Conservation (phyloP, 331 rosid genomes). For the Dryas integrifolia region DNA sequence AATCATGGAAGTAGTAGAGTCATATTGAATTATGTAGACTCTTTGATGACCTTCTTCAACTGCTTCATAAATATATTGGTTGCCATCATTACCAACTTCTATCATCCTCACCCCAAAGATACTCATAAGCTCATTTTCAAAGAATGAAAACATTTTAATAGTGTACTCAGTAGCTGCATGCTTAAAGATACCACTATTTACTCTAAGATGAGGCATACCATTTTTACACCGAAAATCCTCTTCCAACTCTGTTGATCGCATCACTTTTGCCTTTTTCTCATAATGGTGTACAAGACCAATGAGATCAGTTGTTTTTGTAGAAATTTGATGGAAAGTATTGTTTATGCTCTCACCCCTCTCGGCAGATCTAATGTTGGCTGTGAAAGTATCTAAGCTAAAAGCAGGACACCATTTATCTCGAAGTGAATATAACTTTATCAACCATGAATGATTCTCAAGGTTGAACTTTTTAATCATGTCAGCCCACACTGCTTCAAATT, state of each 20-base stretch:
- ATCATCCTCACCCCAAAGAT: constrained; percentile 16
- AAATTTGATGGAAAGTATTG: constrained; percentile 18
- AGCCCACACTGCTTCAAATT: constrained; percentile 17
- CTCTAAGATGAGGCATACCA: constrained; percentile 18
- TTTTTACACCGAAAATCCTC: constrained; percentile 28
- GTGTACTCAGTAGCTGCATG: constrained; percentile 29
- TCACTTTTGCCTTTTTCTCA: background rate
- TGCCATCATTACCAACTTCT: constrained; percentile 14
- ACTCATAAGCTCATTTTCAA: constrained; percentile 23
- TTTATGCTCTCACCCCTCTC: constrained; percentile 18
- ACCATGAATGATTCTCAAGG: background rate
- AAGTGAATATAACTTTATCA: constrained; percentile 3
- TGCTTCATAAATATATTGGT: constrained; percentile 11
- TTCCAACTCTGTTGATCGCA: background rate
- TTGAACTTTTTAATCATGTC: constrained; percentile 15
- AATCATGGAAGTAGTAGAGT: background rate
- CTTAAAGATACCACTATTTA: constrained; percentile 22
- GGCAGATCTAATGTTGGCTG: background rate
- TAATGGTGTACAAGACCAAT: constrained; percentile 12
- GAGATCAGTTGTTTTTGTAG: constrained; percentile 17
- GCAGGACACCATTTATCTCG: constrained; percentile 23
- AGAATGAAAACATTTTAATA: constrained; percentile 13
- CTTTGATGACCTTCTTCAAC: constrained; percentile 22
- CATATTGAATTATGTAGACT: constrained; percentile 13
- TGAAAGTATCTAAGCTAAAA: constrained; percentile 18